Base-by-base conservation (phyloP, 2,329 filamentous ascomycete genomes). In the Didymella sp. region DNA sequence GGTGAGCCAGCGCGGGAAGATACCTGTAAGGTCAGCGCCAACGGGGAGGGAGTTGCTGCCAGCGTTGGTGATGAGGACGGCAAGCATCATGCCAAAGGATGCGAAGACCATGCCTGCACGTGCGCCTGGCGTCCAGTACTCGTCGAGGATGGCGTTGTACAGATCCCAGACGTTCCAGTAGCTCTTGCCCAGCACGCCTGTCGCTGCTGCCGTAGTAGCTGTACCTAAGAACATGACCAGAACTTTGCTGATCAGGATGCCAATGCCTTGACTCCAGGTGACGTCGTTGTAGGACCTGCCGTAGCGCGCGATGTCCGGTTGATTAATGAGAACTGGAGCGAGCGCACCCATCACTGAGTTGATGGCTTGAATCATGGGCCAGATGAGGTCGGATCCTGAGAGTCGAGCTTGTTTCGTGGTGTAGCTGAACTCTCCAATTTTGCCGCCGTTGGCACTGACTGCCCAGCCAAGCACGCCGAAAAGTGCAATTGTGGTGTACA, bases 21-120 rank as follows among this genome's bases (percentile, higher is more conserved):
- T 60, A n/a, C 59, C 61, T 11, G 61, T 66, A 9, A 69, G 50
- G 45, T 71, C 68, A 25, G 69, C 68, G 37, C 67, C 68, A 11
- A 63, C 61, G 2, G 65, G 64, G 6, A 73, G 60, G 13, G 60
- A 63, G 58, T 72, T 73, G 17, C 70, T 67, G 15, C 62, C 63
- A 12, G 72, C 60, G 33, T 73, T 73, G 25, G 61, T 63, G 31
- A 67, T 57, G 24, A 73, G 59, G 15, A 68, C 62, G 3, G 60
- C 63, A 2, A 73, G 59, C 45, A 68, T 59, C 65, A 69, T 72
- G 22, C 60, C 62, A 27, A 68, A 58, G 7, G 60, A 70, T 17
- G 54, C 63, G 22, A 70, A 72, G 38, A 73, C 66, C 37, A 68
- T 62, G n/a, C 60, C 68, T n/a, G 61, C 51, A n/a, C 68, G 62